Conservation (phyloP, 495 filamentous ascomycete species). For the Lentithecium fluviatile region DNA sequence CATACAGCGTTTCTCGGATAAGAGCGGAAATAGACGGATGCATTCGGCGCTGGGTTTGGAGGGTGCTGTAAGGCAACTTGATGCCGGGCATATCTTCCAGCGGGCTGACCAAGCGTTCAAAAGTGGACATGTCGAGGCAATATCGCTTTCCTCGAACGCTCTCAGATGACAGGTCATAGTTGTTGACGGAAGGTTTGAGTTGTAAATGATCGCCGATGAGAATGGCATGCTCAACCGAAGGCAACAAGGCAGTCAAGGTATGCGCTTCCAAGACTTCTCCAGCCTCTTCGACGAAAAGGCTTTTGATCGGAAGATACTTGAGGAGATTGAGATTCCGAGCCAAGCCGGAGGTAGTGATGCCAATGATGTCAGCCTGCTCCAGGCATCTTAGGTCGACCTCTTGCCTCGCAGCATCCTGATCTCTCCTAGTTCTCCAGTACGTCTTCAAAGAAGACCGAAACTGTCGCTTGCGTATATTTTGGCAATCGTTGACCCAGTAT, state of each 20-base stretch:
- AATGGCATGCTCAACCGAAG: slow-evolving; percentile 69
- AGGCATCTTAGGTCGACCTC: slow-evolving; percentile 58
- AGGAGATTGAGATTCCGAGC: slow-evolving; percentile 65
- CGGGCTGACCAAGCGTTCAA: slow-evolving; percentile 64
- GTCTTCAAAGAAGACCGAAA: slow-evolving; percentile 38
- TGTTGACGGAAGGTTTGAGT: slow-evolving; percentile 65
- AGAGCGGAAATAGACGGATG: slow-evolving; percentile 65
- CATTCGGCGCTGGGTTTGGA: slow-evolving; percentile 76
- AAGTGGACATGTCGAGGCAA: slow-evolving; percentile 63
- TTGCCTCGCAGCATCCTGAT: slow-evolving; percentile 44
- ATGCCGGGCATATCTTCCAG: slow-evolving; percentile 13
- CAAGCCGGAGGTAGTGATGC: slow-evolving; percentile 72
- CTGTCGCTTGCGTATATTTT: slow-evolving; percentile 40
- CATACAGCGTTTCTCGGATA: slow-evolving; percentile 63
- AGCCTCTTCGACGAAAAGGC: slow-evolving; percentile 59
- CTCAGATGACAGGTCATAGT: slow-evolving; percentile 59
- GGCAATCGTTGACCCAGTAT: slow-evolving; percentile 47
- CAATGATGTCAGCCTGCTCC: slow-evolving; percentile 59
- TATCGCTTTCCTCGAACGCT: slow-evolving; percentile 55
- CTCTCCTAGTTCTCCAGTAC: no score
- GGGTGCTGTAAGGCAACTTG: slow-evolving; percentile 54
- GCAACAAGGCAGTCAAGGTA: slow-evolving; percentile 64
- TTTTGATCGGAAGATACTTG: slow-evolving; percentile 55
- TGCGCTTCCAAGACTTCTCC: slow-evolving; percentile 74
- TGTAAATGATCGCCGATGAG: slow-evolving; percentile 78